Evolutionary conservation across 2,329 filamentous ascomycete genomes (phyloP).

Genomic region (Penicillium aurantiogriseum): DNA sequence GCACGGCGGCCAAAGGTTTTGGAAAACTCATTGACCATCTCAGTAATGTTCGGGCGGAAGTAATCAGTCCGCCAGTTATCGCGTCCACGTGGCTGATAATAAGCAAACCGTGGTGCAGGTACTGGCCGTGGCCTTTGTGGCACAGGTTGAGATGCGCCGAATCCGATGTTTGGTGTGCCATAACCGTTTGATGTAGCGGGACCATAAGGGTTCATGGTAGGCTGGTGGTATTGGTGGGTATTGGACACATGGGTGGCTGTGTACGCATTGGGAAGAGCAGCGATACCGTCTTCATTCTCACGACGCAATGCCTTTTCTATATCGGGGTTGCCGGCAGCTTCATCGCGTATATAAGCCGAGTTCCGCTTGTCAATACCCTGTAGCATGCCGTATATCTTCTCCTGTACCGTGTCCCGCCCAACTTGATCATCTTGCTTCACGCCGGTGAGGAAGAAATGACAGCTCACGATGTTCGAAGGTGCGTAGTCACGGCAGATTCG

Average conservation of each 20-base stretch:
- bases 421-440: slow-evolving; percentile 61
- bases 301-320: slow-evolving; percentile 74
- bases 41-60: slow-evolving; percentile 81
- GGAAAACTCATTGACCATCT: slow-evolving; percentile 80
- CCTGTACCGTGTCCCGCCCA: slow-evolving; percentile 74
- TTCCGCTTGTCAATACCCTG: slow-evolving; percentile 84
- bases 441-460: slow-evolving; percentile 91
- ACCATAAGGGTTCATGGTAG: slow-evolving; percentile 5
- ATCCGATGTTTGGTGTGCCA: slow-evolving; percentile 60
- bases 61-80: slow-evolving; percentile 92
- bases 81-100: slow-evolving; percentile 55
- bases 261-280: slow-evolving; percentile 66
- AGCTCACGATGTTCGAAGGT: slow-evolving; percentile 82
- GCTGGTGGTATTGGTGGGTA: slow-evolving; percentile 21
- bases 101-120: slow-evolving; percentile 83
- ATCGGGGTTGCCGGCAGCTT: slow-evolving; percentile 75
- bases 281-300: slow-evolving; percentile 82
- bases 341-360: slow-evolving; percentile 77
- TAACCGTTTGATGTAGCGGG: neutral
- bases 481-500: slow-evolving; percentile 87
- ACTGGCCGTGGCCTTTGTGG: slow-evolving; percentile 80
- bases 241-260: slow-evolving; percentile 23
- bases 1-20: slow-evolving; percentile 77
- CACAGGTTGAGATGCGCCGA: slow-evolving; percentile 78
- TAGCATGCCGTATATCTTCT: slow-evolving; percentile 83